Evolutionary conservation across 2,329 filamentous ascomycete genomes (phyloP), one percentile per base, ranked within the genome.

Genomic region (Harringtonia lauricola): DNA sequence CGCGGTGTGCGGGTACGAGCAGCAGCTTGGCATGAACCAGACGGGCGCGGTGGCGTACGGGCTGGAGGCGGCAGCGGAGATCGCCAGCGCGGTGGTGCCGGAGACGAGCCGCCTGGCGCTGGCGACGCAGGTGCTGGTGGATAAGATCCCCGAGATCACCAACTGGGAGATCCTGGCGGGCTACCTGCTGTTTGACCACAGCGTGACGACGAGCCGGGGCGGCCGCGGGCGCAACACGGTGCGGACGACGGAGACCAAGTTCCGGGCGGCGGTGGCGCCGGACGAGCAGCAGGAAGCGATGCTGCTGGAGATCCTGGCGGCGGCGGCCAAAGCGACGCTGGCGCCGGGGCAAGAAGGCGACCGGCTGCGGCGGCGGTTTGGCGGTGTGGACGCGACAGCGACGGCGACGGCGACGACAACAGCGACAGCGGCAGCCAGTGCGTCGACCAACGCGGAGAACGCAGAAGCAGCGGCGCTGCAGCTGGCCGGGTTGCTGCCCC

Each of bases 151-250:
- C 1, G 86, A 92, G 54, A 73, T 95, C 26, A 77, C 79, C 52
- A 80, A 88, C 45, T 98, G 92, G 92, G 86, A 94, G 57, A 74
- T 84, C 5, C 64, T 98, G 45, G 83, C 88, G 22, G 88, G 88
- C 15, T 98, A 95, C 60, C 73, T 98, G 8, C 70, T 98, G 2
- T 94, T 86, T 58, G 92, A 98, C 55, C 89, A 96, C 60, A 92
- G 88, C 1, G 72, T 71, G 1, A 78, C 74, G 57, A 64, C 56
- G 58, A 77, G 59, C 44, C 65, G 42, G 10, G 43, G 48, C 14
- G 43, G 24, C 24, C 24, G 24, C 24, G 24, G 45, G 26, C 50
- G 50, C 3, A 48, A 44, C 12, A 57, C 49, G 38, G 49, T 56
- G 7, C 57, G 52, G 48, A 58, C 58, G 13, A 64, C 77, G 1